Percentiles rank a stretch among this genome's conserved stretches.
Evolutionary conservation across 208 protist genomes (phyloP).

Genomic region (Acanthamoeba culbertsoni): DNA sequence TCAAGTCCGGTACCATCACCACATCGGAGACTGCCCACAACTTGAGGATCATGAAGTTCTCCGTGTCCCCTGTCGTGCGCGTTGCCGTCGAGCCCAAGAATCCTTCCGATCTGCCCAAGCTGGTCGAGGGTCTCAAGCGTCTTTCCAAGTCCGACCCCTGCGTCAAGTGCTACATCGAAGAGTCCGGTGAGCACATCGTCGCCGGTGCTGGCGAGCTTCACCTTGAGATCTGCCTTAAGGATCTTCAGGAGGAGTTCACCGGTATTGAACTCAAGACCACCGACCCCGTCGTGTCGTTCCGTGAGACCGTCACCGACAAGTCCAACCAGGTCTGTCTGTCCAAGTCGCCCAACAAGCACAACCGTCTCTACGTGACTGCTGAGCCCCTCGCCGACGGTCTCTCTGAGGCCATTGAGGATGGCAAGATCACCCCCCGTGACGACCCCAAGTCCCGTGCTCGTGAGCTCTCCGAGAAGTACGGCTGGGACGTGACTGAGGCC

Average conservation of each 20-base stretch:
- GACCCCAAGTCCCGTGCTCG: conserved; percentile 92
- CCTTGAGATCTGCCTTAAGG: conserved; percentile 99
- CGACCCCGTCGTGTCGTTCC: conserved; percentile 98
- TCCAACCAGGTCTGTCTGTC: conserved; percentile 83
- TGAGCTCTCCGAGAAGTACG: conserved; percentile 90
- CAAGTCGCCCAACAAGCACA: conserved; percentile 99
- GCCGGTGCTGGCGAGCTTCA: conserved; percentile 99
- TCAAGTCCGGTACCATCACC: conserved; percentile 98
- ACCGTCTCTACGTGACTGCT: conserved; percentile 96
- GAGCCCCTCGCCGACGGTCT: conserved; percentile 91
- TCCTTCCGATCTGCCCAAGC: conserved; percentile 95
- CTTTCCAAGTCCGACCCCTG: conserved; percentile 96
- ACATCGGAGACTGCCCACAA: conserved; percentile 80
- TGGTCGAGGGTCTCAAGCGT: conserved; percentile 97
- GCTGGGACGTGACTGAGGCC: conserved; percentile 92
- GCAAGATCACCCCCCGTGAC: conserved; percentile 83
- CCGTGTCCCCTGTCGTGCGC: conserved; percentile 98
- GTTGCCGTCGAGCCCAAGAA: conserved; percentile 97
- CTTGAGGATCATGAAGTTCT: conserved; percentile 99
- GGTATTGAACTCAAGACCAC: conserved; percentile 93
- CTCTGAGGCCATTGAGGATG: conserved; percentile 92
- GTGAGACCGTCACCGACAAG: conserved; percentile 95
- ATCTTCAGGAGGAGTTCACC: conserved; percentile 98
- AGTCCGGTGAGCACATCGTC: conserved; percentile 98
- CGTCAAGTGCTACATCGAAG: conserved; percentile 93